These are phyloP conservation scores for Pleoardoris graminearum DNA, from an alignment of 2,329 filamentous ascomycete species.

Conservation along the genomic window DNA sequence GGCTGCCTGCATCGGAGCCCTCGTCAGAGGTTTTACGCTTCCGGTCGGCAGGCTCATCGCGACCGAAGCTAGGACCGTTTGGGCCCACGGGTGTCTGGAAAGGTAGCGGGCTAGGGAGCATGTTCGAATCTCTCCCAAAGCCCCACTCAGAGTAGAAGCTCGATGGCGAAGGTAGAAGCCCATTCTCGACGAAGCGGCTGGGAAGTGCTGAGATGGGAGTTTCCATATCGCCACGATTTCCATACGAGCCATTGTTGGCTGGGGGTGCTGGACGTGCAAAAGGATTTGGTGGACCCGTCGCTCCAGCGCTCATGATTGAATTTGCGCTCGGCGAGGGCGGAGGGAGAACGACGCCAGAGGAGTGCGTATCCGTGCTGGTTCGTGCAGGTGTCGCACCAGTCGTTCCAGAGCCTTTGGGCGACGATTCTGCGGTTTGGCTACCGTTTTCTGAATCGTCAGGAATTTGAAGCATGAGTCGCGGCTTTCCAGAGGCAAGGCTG, in stretches of 20 bases:
- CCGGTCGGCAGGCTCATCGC: conserved; percentile 47
- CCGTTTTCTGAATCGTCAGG: conserved; percentile 84
- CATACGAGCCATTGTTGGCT: conserved; percentile 54
- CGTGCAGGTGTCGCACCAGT: conserved; percentile 62
- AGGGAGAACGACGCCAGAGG: conserved; percentile 77
- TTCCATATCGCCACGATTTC: conserved; percentile 54
- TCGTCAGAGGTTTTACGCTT: conserved; percentile 48
- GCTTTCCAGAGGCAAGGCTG: conserved; percentile 60
- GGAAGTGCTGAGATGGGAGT: conserved; percentile 94
- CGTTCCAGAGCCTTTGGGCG: conserved; percentile 63
- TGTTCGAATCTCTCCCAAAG: conserved; percentile 76
- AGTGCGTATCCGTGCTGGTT: conserved; percentile 57
- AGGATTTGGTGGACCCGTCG: conserved; percentile 89
- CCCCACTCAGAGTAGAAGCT: conserved; percentile 94
- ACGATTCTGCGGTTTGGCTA: conserved; percentile 72
- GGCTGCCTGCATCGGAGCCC: conserved; percentile 40
- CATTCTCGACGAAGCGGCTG: conserved; percentile 84
- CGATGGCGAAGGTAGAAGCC: conserved; percentile 86
- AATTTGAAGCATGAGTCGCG: conserved; percentile 90
- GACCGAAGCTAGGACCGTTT: conserved; percentile 50
- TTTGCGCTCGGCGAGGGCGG: conserved; percentile 90
- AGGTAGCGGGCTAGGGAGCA: conserved; percentile 87
- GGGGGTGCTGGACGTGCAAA: conserved; percentile 87
- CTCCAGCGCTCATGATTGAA: conserved; percentile 84
- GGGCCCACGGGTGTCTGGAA: conserved; percentile 77